These are phyloP conservation scores for Sarcodon aspratus DNA, from an alignment of 768 basidiomycete genomes.

Conservation along the genomic window DNA sequence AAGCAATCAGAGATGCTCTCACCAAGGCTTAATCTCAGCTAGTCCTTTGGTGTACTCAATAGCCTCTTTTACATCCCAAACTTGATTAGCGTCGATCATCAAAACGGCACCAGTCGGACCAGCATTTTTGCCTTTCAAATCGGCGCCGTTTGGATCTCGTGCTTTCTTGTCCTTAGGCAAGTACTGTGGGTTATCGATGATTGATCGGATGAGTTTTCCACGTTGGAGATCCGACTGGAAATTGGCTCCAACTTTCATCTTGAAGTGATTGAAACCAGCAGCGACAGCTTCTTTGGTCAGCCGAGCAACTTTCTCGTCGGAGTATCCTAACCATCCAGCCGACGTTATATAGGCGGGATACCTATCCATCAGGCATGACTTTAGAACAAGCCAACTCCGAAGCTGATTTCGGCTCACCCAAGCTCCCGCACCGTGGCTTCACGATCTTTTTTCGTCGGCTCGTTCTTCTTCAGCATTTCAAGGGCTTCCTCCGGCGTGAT, in stretches of 20 bases:
- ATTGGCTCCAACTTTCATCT: constrained; percentile 95
- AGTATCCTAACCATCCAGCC: constrained; percentile 90
- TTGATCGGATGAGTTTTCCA: constrained; percentile 80
- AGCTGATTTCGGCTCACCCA: constrained; percentile 30
- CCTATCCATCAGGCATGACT: constrained; percentile 20
- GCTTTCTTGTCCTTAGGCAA: constrained; percentile 48
- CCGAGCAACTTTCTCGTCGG: constrained; percentile 81
- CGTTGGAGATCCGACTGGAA: constrained; percentile 76
- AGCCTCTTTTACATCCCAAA: constrained; percentile 90
- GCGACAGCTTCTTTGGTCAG: constrained; percentile 80
- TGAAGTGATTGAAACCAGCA: constrained; percentile 96
- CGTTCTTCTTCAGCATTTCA: constrained; percentile 66
- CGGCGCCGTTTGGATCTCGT: constrained; percentile 50
- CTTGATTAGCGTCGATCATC: constrained; percentile 97
- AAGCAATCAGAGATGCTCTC: constrained; percentile 6
- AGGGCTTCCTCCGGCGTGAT: constrained; percentile 89
- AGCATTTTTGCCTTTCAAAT: constrained; percentile 80
- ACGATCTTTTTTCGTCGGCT: constrained; percentile 65
- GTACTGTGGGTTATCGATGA: constrained; percentile 88
- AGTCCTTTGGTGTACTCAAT: constrained; percentile 84
- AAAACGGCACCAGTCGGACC: constrained; percentile 89
- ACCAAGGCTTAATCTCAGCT: constrained; percentile 81
- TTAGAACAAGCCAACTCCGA: neutral
- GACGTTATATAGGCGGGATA: constrained; percentile 94
- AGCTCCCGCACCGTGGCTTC: constrained; percentile 63